Evolutionary conservation across 1,284 basidiomycete genomes (phyloP).

Genomic region (Phlebopus sp.): DNA sequence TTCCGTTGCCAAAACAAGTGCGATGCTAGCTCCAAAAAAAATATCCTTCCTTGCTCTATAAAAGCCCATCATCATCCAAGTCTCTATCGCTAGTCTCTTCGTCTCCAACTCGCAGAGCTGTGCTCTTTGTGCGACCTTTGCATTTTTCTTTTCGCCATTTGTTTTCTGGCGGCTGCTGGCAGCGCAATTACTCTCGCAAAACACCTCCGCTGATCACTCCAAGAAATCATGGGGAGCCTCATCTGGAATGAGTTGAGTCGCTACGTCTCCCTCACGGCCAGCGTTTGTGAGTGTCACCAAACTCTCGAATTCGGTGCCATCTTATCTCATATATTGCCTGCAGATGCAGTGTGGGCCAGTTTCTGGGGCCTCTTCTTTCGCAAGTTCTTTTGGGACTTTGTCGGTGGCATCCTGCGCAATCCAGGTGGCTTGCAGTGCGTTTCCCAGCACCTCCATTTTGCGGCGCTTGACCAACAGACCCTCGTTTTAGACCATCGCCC

Average conservation of each 20-base stretch:
- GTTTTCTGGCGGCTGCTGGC: constrained; percentile 6
- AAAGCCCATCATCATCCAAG: constrained; percentile 5
- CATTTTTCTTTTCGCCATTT: constrained; percentile 2
- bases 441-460: background rate
- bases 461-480: background rate
- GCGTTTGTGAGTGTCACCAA: constrained; percentile 59
- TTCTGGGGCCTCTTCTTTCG: constrained; percentile 80
- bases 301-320: background rate
- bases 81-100: background rate
- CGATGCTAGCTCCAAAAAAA: too few relatives aligned
- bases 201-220: constrained; percentile 5
- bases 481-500: constrained; percentile 54
- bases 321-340: constrained; percentile 13
- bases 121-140: constrained; percentile 5
- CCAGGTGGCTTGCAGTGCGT: constrained; percentile 79
- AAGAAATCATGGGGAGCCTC: constrained; percentile 74
- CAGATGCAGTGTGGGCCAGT: constrained; percentile 76
- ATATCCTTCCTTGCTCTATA: constrained; percentile 2
- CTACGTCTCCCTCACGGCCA: constrained; percentile 68
- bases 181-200: constrained; percentile 10
- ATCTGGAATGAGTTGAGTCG: constrained; percentile 82
- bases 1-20: too few relatives aligned
- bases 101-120: constrained; percentile 6
- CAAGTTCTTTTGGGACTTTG: constrained; percentile 90
- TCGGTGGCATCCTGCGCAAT: constrained; percentile 64